Percentiles rank a stretch among this genome's conserved stretches.
Evolutionary conservation across 331 rosid species (phyloP).

Genomic region (Malus hybrid): DNA sequence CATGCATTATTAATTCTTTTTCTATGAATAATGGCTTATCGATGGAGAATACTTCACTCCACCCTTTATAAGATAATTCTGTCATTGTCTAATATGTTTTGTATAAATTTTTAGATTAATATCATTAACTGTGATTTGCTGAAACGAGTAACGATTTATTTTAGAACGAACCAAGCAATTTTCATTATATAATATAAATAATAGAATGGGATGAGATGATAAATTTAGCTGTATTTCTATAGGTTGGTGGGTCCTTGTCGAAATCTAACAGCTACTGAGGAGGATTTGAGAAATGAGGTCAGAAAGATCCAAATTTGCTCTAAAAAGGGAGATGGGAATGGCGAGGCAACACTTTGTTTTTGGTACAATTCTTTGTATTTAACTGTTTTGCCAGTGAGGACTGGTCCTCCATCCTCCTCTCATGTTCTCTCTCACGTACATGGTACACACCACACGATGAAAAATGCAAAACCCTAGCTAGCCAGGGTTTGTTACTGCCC

Average conservation of each 20-base stretch:
- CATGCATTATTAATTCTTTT: slow-evolving; percentile 17
- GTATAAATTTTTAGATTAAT: too few species aligned
- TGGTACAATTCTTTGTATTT: slow-evolving; percentile 14
- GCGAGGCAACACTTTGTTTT: slow-evolving; percentile 30
- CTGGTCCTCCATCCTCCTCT: slow-evolving; percentile 6
- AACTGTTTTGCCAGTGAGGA: slow-evolving; percentile 10
- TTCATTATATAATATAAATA: not conserved
- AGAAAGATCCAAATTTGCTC: slow-evolving; percentile 53
- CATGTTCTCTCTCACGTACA: slow-evolving; percentile 12
- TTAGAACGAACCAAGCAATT: not conserved
- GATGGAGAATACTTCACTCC: not conserved
- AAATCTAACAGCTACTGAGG: slow-evolving; percentile 39
- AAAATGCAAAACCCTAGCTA: slow-evolving; percentile 13
- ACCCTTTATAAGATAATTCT: too few species aligned
- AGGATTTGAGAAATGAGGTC: slow-evolving; percentile 33
- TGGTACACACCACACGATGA: not conserved
- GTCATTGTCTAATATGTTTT: not conserved
- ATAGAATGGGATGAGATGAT: slow-evolving; percentile 12
- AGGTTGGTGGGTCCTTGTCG: slow-evolving; percentile 49
- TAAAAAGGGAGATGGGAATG: slow-evolving; percentile 39
- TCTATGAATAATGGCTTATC: not conserved
- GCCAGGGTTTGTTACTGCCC: not conserved
- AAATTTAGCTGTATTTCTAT: slow-evolving; percentile 30
- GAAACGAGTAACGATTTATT: not conserved
- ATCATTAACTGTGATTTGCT: not conserved